Evolutionary conservation across 176 grass and related monocot genomes (phyloP), one percentile per base, ranked within the genome.

Genomic region (Eragrostis nindensis): DNA sequence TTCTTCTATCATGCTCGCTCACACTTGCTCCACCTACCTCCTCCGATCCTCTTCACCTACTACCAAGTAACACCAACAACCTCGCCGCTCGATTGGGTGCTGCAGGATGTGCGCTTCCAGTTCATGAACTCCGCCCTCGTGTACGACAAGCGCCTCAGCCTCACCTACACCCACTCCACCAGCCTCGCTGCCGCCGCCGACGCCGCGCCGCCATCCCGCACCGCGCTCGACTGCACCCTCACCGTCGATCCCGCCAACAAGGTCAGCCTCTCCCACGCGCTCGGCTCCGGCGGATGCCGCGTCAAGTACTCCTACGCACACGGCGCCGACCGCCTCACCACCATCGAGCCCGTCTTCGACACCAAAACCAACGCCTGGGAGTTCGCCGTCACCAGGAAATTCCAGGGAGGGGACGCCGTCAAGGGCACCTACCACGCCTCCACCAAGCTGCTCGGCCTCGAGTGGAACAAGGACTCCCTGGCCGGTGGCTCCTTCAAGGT

Each of bases 281-380:
- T 99, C 66, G 88, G 89, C 30, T 79, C 84, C 8, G 62, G 77
- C 19, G 85, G 82, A 0, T 99, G 86, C 80, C 87, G 91, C 66
- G 11, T 95, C 71, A 99, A 93, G 92, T 99, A 99, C 30, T 64
- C 83, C 53, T 99, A 95, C 73, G 81, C 90, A 3, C 92, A 99
- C 52, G 92, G 96, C 9, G 72, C 21, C 16, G 70, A 85, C 24
- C 48, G 79, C 60, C 85, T 89, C 76, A 99, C 96, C 52, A 88
- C 92, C 70, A 26, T 99, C 29, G 96, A 95, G 79, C 90, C 96
- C 7, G 64, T 80, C 76, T 95, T 93, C 24, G 96, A 98, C 81
- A 80, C 88, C 41, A 91, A 60, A 16, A 87, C 93, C 44, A 91
- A 98, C 75, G 62, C 86, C 0, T 98, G 96, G 96, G 96, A 95